A percentile compares a stretch with the other conserved stretches of the same genome.
Conservation (phyloP, 352 stramenopile species). For the Phytophthora pistaciae region DNA sequence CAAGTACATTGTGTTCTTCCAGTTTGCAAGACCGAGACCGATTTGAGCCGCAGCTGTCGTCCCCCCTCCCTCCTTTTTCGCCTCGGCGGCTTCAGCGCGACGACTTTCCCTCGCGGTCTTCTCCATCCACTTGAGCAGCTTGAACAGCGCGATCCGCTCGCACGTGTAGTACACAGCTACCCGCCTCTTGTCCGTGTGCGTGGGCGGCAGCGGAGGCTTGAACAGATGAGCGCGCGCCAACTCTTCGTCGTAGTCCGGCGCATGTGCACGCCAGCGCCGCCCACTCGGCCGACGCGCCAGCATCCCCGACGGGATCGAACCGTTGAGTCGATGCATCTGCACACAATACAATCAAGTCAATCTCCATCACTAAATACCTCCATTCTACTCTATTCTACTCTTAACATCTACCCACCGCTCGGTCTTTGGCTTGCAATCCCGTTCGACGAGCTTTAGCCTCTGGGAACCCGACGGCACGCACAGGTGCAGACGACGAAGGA, state of each 20-base stretch:
- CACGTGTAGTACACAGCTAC: conserved; percentile 78
- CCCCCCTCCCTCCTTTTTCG: not conserved
- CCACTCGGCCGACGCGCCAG: conserved; percentile 36
- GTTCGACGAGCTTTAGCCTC: conserved; percentile 20
- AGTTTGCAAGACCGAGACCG: conserved; percentile 31
- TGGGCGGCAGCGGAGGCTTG: conserved; percentile 42
- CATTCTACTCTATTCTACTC: not conserved
- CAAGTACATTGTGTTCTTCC: conserved; percentile 79
- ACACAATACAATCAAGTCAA: conserved; percentile 7
- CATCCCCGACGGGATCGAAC: conserved; percentile 13
- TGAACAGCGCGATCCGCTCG: conserved; percentile 76
- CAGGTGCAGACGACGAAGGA: conserved; percentile 1
- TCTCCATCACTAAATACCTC: conserved; percentile 5
- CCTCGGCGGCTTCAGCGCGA: conserved; percentile 15
- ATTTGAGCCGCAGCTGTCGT: not conserved
- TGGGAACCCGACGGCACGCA: conserved; percentile 29
- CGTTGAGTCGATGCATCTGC: conserved; percentile 32
- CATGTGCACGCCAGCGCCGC: conserved; percentile 37
- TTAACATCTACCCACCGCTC: conserved; percentile 19
- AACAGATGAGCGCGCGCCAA: conserved; percentile 41
- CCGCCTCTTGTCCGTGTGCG: conserved; percentile 50
- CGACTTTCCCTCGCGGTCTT: conserved; percentile 30
- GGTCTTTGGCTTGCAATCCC: conserved; percentile 33
- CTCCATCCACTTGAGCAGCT: conserved; percentile 78
- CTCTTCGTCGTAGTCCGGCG: conserved; percentile 52